A percentile compares a stretch with the other conserved stretches of the same genome.
phyloP scores from a whole-genome alignment of 2,329 filamentous ascomycete genomes.

The Clonostachys rhizophaga region DNA sequence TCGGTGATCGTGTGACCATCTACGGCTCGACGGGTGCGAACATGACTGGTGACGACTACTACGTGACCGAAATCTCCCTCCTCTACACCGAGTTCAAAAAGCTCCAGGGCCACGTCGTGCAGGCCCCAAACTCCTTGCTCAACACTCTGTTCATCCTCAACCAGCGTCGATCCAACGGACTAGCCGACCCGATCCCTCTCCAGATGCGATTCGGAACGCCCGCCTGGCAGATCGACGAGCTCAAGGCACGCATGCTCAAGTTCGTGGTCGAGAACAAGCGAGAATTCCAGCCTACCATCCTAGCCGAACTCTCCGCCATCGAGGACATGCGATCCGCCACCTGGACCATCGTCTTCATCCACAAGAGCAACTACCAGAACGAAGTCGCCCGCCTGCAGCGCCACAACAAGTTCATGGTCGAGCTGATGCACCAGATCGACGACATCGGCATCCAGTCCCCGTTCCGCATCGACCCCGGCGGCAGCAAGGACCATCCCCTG shows the following conservation, averaged over 20 bases:
- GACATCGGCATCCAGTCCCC: conserved; percentile 83
- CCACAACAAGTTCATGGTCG: conserved; percentile 91
- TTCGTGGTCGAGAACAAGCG: conserved; percentile 84
- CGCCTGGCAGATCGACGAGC: conserved; percentile 73
- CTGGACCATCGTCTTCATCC: conserved; percentile 93
- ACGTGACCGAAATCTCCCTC: conserved; percentile 89
- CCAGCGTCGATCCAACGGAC: conserved; percentile 80
- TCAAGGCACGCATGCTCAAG: conserved; percentile 75
- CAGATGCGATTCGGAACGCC: conserved; percentile 87
- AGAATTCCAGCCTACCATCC: conserved; percentile 80
- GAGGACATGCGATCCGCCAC: conserved; percentile 81
- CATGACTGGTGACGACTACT: conserved; percentile 85
- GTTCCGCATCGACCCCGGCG: conserved; percentile 53
- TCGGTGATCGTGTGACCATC: conserved; percentile 86
- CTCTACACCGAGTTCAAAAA: conserved; percentile 98
- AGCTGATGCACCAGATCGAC: conserved; percentile 81
- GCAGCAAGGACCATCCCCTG: conserved; percentile 64
- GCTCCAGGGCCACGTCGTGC: conserved; percentile 94
- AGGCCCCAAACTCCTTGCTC: conserved; percentile 89
- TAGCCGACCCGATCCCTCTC: conserved; percentile 82
- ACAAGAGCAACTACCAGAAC: conserved; percentile 96
- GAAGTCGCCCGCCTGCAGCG: conserved; percentile 84
- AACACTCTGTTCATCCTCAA: conserved; percentile 95
- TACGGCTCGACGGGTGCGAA: conserved; percentile 84
- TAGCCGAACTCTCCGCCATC: conserved; percentile 78